These are phyloP conservation scores for Penicillium robsamsonii DNA, from an alignment of 495 filamentous ascomycete genomes.

Conservation along the genomic window DNA sequence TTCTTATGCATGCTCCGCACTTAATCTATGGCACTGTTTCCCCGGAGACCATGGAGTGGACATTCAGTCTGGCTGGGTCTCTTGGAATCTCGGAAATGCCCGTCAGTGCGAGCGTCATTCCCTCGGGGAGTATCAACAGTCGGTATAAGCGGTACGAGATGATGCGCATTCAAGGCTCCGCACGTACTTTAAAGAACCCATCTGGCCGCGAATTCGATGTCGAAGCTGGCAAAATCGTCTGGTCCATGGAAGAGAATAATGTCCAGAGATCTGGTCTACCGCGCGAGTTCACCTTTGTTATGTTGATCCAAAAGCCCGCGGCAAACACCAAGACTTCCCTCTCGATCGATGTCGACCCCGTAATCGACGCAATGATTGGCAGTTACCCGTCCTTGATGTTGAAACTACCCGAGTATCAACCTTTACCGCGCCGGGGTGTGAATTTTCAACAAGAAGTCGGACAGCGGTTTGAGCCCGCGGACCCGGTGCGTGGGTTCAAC, in stretches of 20 bases:
- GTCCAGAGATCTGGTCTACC: constrained; percentile 52
- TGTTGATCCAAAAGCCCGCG: constrained; percentile 46
- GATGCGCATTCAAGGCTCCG: constrained; percentile 55
- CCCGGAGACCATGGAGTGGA: constrained; percentile 52
- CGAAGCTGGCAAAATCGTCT: constrained; percentile 48
- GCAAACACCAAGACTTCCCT: constrained; percentile 31
- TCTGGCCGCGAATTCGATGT: constrained; percentile 36
- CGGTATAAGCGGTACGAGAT: constrained; percentile 49
- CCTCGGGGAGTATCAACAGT: constrained; percentile 38
- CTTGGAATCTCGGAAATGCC: constrained; percentile 48
- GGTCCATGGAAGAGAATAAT: constrained; percentile 53
- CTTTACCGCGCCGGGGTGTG: constrained; percentile 26
- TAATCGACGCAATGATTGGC: constrained; percentile 35
- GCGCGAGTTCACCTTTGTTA: constrained; percentile 55
- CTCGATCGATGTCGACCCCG: constrained; percentile 40
- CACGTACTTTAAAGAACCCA: constrained; percentile 39
- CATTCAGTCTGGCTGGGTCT: constrained; percentile 49
- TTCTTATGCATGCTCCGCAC: constrained; percentile 53
- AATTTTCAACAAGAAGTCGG: constrained; percentile 39
- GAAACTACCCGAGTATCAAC: constrained; percentile 27
- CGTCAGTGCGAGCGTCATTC: constrained; percentile 43
- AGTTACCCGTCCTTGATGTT: constrained; percentile 37
- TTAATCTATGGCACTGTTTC: constrained; percentile 53
- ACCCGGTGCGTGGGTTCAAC: constrained; percentile 35
- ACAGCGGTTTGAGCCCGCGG: constrained; percentile 38